Percentiles rank a stretch among this genome's conserved stretches.
Conservation (phyloP, 305 asterid genomes). For the Striga hermonthica region DNA sequence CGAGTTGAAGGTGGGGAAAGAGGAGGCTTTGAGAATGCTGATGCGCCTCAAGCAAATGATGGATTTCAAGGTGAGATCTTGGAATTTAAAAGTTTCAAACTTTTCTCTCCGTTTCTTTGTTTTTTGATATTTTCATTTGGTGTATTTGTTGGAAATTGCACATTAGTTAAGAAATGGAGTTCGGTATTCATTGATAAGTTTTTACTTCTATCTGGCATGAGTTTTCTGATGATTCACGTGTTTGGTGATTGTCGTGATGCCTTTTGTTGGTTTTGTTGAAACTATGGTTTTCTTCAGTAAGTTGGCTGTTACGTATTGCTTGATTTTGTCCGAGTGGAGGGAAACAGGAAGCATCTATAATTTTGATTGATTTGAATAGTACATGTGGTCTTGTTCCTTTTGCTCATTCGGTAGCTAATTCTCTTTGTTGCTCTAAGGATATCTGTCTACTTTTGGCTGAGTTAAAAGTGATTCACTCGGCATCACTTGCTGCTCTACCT, state of each 20-base stretch:
- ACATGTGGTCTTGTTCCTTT: conserved; percentile 4
- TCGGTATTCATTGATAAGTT: conserved; percentile 3
- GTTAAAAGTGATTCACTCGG: conserved; percentile 5
- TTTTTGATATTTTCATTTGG: background rate
- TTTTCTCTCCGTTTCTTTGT: background rate
- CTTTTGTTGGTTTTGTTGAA: too few species aligned
- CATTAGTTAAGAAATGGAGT: background rate
- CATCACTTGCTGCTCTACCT: background rate
- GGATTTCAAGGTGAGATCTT: conserved; percentile 65
- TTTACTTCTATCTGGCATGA: conserved; percentile 6
- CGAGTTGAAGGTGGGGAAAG: conserved; percentile 67
- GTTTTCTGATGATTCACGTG: conserved; percentile 6
- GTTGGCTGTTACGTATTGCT: background rate
- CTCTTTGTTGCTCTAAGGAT: conserved; percentile 6
- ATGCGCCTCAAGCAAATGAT: conserved; percentile 74
- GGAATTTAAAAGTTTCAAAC: conserved; percentile 17
- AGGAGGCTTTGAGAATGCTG: conserved; percentile 77
- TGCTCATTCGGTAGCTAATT: conserved; percentile 7
- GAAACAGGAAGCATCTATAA: background rate
- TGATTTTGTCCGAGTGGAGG: conserved; percentile 9
- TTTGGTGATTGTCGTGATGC: too few species aligned
- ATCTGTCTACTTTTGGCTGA: conserved; percentile 6
- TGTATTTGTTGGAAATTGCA: conserved; percentile 11
- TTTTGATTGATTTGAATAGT: background rate
- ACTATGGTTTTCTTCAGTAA: too few species aligned